Conservation (phyloP, 768 basidiomycete species). For the Hygrophorus pudorinus region DNA sequence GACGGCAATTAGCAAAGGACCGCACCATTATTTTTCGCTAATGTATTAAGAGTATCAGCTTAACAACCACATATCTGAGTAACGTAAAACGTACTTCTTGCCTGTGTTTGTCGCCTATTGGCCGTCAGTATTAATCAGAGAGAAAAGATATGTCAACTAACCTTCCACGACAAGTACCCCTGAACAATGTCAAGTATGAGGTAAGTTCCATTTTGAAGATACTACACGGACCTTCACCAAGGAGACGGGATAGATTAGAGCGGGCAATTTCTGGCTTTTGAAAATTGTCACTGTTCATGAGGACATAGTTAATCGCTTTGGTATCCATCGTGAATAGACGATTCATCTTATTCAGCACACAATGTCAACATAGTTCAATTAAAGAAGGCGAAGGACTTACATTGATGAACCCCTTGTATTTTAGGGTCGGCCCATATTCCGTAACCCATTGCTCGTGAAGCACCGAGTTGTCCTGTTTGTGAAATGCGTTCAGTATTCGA, state of each 20-base stretch:
- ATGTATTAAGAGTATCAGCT: background rate
- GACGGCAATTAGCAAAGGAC: background rate
- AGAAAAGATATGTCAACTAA: background rate
- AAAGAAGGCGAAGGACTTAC: slow-evolving; percentile 20
- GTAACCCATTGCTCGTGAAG: slow-evolving; percentile 38
- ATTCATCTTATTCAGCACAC: slow-evolving; percentile 15
- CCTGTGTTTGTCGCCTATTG: slow-evolving; percentile 28
- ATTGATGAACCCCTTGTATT: slow-evolving; percentile 32
- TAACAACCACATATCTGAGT: background rate
- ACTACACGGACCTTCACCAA: slow-evolving; percentile 28
- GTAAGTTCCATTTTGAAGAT: background rate
- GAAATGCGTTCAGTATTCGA: background rate
- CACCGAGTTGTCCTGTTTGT: slow-evolving; percentile 26
- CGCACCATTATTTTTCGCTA: slow-evolving; percentile 36
- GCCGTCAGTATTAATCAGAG: background rate
- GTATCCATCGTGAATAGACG: slow-evolving; percentile 51
- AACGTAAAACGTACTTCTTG: slow-evolving; percentile 11
- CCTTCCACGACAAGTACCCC: slow-evolving; percentile 43
- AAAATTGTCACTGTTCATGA: slow-evolving; percentile 45
- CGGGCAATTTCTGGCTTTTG: slow-evolving; percentile 40
- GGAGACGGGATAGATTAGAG: slow-evolving; percentile 26
- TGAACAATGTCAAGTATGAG: slow-evolving; percentile 11
- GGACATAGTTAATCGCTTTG: slow-evolving; percentile 53
- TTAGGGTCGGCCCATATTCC: slow-evolving; percentile 37
- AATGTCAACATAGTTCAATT: background rate